These are phyloP conservation scores for Aphanomyces stellatus DNA, from an alignment of 352 stramenopile genomes.

Conservation along the genomic window DNA sequence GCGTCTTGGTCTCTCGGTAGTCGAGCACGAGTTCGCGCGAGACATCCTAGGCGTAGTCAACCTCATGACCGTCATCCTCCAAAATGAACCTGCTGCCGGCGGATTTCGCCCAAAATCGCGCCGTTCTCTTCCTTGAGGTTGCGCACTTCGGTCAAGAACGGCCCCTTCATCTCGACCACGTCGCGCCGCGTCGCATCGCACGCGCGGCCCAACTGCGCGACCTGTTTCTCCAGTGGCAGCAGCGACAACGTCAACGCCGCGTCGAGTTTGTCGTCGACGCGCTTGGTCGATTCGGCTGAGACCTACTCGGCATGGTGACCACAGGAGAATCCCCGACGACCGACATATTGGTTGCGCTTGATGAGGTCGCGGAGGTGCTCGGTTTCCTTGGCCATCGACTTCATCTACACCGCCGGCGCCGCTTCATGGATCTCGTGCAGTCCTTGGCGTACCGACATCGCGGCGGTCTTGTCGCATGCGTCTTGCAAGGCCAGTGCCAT, in stretches of 20 bases:
- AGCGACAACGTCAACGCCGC: neutral
- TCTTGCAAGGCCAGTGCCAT: neutral
- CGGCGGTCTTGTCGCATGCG: neutral
- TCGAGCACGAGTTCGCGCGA: conserved; percentile 58
- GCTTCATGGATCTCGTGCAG: neutral
- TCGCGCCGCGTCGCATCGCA: conserved; percentile 21
- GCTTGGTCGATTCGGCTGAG: neutral
- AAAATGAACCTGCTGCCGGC: conserved; percentile 42
- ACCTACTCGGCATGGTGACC: neutral
- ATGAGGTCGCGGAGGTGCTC: neutral
- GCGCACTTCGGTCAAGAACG: conserved; percentile 39
- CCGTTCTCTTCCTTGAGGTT: conserved; percentile 67
- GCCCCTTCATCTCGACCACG: conserved; percentile 39
- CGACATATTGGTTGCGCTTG: conserved; percentile 4
- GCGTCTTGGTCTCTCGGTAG: conserved; percentile 31
- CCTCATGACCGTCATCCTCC: neutral
- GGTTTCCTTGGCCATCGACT: neutral
- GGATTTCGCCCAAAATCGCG: conserved; percentile 52
- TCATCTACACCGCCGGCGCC: neutral
- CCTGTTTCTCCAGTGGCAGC: neutral
- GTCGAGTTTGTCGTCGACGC: neutral
- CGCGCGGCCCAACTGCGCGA: neutral
- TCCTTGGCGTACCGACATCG: neutral
- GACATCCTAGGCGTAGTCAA: conserved; percentile 29
- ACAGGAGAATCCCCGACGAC: neutral